phyloP scores from a whole-genome alignment of 1,284 basidiomycete species.

The Rugosomyces carneus region DNA sequence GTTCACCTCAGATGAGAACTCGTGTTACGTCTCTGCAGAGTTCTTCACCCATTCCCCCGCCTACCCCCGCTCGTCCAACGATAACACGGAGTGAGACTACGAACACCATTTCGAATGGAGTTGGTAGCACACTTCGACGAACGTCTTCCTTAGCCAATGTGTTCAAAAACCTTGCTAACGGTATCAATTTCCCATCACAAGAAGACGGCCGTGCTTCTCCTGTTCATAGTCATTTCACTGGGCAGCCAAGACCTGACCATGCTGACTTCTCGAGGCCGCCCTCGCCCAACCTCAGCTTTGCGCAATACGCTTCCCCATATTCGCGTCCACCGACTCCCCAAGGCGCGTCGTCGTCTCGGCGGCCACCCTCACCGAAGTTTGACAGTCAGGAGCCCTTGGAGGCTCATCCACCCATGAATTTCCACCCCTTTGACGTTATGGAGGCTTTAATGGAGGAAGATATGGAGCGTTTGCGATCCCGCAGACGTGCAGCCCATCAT shows the following conservation, averaged over 20 bases:
- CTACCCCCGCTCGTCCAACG: constrained; percentile 36
- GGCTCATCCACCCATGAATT: constrained; percentile 38
- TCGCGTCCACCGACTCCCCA: constrained; percentile 43
- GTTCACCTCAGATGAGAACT: constrained; percentile 34
- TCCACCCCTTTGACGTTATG: constrained; percentile 70
- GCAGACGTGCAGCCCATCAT: constrained; percentile 40
- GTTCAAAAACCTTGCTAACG: constrained; percentile 70
- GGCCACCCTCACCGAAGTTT: constrained; percentile 20
- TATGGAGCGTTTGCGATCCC: constrained; percentile 76
- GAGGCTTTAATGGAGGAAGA: constrained; percentile 87
- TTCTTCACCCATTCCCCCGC: constrained; percentile 33
- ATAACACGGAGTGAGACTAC: constrained; percentile 58
- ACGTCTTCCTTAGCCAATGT: constrained; percentile 83
- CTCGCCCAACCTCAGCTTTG: constrained; percentile 70
- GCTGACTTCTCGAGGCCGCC: constrained; percentile 59
- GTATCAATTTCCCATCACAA: constrained; percentile 56
- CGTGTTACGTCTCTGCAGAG: constrained; percentile 52
- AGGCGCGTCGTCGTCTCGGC: constrained; percentile 6
- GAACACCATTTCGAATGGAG: constrained; percentile 51
- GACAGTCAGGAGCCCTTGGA: constrained; percentile 20
- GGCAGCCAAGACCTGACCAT: constrained; percentile 25
- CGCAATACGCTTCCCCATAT: constrained; percentile 74
- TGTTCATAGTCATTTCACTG: constrained; percentile 23
- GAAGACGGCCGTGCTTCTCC: constrained; percentile 52
- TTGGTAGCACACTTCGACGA: constrained; percentile 65